A percentile compares a stretch with the other conserved stretches of the same genome.
Conservation (phyloP, 805 yeast genomes). For the Kodamaea nitidulidarum region DNA sequence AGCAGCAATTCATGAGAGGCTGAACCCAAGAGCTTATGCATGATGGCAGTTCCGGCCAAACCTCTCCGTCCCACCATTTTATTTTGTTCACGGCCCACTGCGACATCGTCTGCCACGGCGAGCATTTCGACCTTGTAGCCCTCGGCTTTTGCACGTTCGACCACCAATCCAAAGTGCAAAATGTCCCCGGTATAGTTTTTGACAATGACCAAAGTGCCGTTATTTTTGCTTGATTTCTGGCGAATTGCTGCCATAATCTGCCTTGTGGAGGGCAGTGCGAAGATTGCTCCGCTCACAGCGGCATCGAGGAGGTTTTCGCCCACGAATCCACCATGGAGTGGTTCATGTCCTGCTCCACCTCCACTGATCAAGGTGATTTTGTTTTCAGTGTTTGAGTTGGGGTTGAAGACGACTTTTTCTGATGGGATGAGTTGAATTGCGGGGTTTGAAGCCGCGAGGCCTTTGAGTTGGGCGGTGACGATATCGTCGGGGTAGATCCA, state of each 20-base stretch:
- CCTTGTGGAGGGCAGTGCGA: constrained; percentile 92
- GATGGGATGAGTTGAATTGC: constrained; percentile 48
- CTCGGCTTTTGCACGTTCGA: constrained; percentile 76
- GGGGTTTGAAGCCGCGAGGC: constrained; percentile 54
- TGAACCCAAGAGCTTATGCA: constrained; percentile 84
- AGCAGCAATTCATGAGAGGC: constrained; percentile 44
- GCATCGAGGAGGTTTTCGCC: constrained; percentile 80
- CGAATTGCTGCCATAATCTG: constrained; percentile 73
- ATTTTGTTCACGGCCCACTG: constrained; percentile 87
- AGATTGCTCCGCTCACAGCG: constrained; percentile 87
- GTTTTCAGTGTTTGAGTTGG: constrained; percentile 31
- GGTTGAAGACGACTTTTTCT: constrained; percentile 53
- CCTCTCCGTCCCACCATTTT: constrained; percentile 94
- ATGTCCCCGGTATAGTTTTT: constrained; percentile 96
- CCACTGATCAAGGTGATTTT: constrained; percentile 79
- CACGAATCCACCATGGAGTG: constrained; percentile 87
- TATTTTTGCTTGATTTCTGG: constrained; percentile 45
- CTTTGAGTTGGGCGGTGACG: constrained; percentile 47
- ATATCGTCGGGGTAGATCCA: constrained; percentile 51
- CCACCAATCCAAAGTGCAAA: constrained; percentile 86
- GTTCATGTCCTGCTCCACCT: constrained; percentile 97
- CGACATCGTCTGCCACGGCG: constrained; percentile 86
- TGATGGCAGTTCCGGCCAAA: constrained; percentile 83
- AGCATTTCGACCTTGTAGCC: constrained; percentile 72
- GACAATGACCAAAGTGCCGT: constrained; percentile 74